Base-by-base conservation (phyloP, 75 land plant species). In the Cupressus sempervirens region DNA sequence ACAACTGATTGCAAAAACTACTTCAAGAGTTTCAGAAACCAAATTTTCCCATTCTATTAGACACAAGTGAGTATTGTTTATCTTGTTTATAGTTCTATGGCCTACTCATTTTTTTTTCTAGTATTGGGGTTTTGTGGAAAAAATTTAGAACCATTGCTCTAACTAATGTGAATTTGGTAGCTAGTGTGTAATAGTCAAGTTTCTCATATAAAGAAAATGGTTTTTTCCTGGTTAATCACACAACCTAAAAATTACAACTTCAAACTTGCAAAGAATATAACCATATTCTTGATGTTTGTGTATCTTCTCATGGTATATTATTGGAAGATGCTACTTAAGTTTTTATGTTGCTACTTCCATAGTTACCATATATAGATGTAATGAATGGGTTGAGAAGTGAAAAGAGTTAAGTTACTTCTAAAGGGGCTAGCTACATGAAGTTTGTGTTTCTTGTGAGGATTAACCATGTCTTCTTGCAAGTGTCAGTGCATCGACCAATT, bases 11-110 rank as follows among this genome's bases (percentile, higher is more conserved):
- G 41, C 45, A 40, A 76, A 76, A 76, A 18, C 79, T 38, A 45
- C 45, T 76, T 76, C 79, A 40, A 45, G 43, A 20, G 45, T 76
- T 76, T 76, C 45, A 20, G 79, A 76, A 40, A 76, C 79, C 79
- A 76, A 76, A 23, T 18, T 36, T 38, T 76, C 41, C 43, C 79
- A 40, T 38, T 23, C 18, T 30, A 20, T 38, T 38, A 43, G 16
- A 16, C 79, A 18, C 79, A 76, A 76, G 79, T 76, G 26, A 40
- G 79, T 76, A 76, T 18, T 32, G 8, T 76, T 7, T 18, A 23
- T 76, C 41, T 38, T 76, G 41, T 11, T 34, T 40, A 40, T 41
- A 40, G 40, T 34, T 40, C 26, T 40, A 29, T 26, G 67, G 7
- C 67, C n/a, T 62, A 29, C n/a, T 23, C 10, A 76, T 9, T 76